Evolutionary conservation across 305 asterid genomes (phyloP).

Genomic region (Rubia peregrina): DNA sequence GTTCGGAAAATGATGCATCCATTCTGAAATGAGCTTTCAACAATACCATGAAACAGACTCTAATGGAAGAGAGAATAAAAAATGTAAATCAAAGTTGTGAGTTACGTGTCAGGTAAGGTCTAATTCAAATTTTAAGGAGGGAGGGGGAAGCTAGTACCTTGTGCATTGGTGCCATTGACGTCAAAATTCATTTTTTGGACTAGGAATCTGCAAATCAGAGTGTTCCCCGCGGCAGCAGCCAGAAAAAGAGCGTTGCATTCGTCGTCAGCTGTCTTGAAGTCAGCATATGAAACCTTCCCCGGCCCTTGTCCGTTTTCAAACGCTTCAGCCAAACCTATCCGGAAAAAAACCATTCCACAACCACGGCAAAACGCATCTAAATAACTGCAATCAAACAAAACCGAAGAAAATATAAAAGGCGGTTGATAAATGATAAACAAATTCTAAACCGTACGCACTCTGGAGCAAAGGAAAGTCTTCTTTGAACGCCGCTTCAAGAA

Average conservation of each 20-base stretch:
- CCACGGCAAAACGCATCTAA: too few relatives aligned
- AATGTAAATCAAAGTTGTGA: too few relatives aligned
- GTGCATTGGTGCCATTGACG: neutral
- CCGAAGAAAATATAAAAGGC: too few relatives aligned
- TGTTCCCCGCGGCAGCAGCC: conserved; percentile 1
- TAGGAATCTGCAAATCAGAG: conserved; percentile 1
- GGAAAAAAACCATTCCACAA: neutral
- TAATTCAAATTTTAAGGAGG: neutral
- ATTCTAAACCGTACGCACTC: neutral
- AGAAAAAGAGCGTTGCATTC: neutral
- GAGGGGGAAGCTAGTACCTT: neutral
- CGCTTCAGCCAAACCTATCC: neutral
- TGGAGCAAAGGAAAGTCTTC: neutral
- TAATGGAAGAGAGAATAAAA: neutral
- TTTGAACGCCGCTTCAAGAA: neutral
- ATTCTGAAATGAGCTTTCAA: neutral
- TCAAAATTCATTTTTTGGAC: neutral
- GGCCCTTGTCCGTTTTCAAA: neutral
- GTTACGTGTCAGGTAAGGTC: neutral
- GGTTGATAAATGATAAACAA: too few relatives aligned
- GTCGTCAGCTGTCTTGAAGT: neutral
- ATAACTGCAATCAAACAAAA: too few relatives aligned
- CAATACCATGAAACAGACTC: neutral
- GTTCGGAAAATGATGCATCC: neutral
- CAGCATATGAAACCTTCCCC: conserved; percentile 2